Conservation (phyloP, 192 early-diverging fungal genomes). For the Mortierella hygrophila region DNA sequence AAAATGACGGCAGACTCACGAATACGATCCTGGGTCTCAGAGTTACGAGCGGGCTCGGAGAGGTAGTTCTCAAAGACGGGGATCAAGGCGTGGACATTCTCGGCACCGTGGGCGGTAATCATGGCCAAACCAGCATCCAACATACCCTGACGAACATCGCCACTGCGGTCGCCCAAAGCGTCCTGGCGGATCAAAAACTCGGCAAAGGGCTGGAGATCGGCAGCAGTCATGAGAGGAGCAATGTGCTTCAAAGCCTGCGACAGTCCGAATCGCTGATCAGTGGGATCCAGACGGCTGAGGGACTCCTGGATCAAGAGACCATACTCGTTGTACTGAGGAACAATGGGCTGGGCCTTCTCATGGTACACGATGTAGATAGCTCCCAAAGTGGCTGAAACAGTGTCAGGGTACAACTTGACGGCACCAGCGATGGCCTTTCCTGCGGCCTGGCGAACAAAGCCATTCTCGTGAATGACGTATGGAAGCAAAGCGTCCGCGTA, state of each 20-base stretch:
- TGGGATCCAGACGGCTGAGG: constrained; percentile 83
- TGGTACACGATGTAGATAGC: constrained; percentile 73
- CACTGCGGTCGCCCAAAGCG: constrained; percentile 88
- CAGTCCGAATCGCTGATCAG: constrained; percentile 87
- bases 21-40: constrained; percentile 86
- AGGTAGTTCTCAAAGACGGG: constrained; percentile 85
- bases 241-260: constrained; percentile 78
- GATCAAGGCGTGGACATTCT: constrained; percentile 76
- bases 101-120: constrained; percentile 78
- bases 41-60: constrained; percentile 74
- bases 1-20: constrained; percentile 94
- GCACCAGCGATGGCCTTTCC: constrained; percentile 74
- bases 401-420: constrained; percentile 68
- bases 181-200: constrained; percentile 87
- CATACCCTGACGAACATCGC: constrained; percentile 84
- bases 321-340: constrained; percentile 91
- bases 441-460: constrained; percentile 71
- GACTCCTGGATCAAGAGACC: constrained; percentile 91
- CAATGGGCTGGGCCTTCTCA: constrained; percentile 75
- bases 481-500: constrained; percentile 60
- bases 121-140: constrained; percentile 87
- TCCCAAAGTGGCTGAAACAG: constrained; percentile 62
- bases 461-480: constrained; percentile 64
- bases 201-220: constrained; percentile 66
- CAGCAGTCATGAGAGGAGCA: constrained; percentile 69